Percentiles rank a stretch among this genome's conserved stretches.
Conservation (phyloP, 352 stramenopile genomes). For the Phytopythium ostracodes region DNA sequence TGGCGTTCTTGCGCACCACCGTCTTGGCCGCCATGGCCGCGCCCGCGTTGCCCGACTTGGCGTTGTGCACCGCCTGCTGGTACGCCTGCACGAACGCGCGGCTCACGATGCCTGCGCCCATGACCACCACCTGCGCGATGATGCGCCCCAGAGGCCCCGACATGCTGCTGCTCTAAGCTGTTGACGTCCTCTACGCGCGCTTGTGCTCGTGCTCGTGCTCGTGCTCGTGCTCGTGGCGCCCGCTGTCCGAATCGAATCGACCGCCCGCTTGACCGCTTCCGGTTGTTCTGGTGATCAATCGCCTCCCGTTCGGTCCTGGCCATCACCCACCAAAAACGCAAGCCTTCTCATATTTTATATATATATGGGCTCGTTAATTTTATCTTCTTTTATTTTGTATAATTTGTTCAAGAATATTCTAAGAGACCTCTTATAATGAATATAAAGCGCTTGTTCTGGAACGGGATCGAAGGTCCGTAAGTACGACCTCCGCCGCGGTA, state of each 20-base stretch:
- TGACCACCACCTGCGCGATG: slow-evolving; percentile 82
- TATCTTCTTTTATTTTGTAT: background rate
- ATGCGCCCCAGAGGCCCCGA: slow-evolving; percentile 78
- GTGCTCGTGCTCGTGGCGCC: background rate
- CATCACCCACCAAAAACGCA: background rate
- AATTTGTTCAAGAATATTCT: too few relatives aligned
- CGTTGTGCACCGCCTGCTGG: slow-evolving; percentile 85
- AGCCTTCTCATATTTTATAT: background rate
- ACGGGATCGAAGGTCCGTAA: background rate
- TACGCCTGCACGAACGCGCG: slow-evolving; percentile 88
- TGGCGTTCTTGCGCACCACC: slow-evolving; percentile 70
- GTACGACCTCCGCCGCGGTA: background rate
- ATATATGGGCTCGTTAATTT: background rate
- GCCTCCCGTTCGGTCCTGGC: background rate
- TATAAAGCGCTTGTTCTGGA: background rate
- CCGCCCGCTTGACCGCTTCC: background rate
- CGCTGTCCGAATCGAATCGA: background rate
- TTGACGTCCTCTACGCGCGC: background rate
- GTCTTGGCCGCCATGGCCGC: slow-evolving; percentile 61
- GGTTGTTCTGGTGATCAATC: background rate
- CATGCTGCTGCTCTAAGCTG: slow-evolving; percentile 32
- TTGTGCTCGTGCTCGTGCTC: background rate
- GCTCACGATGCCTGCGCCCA: slow-evolving; percentile 76
- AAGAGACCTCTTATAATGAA: background rate
- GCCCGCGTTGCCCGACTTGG: slow-evolving; percentile 66